phyloP scores from a whole-genome alignment of 2,329 filamentous ascomycete species.

The Paecilomyces formosus region DNA sequence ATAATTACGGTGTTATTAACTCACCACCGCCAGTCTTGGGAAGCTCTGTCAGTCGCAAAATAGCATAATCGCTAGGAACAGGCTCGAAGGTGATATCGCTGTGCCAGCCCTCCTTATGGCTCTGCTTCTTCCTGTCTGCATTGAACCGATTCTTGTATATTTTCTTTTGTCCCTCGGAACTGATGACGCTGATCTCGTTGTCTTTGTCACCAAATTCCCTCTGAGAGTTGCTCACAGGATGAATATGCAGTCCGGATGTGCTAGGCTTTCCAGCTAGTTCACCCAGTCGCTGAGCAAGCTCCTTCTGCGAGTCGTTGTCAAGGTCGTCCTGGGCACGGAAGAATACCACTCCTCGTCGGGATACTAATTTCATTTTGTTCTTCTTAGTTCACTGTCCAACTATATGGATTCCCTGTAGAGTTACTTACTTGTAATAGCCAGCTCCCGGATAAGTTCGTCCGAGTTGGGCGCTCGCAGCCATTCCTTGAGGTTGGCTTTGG shows the following conservation, averaged over 20 bases:
- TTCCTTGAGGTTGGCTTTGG: conserved; percentile 40
- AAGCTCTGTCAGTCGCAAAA: conserved; percentile 37
- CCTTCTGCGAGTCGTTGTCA: neutral
- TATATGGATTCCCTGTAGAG: neutral
- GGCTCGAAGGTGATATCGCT: conserved; percentile 45
- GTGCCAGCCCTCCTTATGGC: conserved; percentile 37
- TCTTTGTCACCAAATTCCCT: conserved; percentile 40
- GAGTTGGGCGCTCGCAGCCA: conserved; percentile 33
- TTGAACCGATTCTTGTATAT: conserved; percentile 21
- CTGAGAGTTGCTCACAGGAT: conserved; percentile 43
- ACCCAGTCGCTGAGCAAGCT: conserved; percentile 32
- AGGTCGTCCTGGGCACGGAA: neutral
- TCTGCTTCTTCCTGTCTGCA: conserved; percentile 14
- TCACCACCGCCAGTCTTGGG: conserved; percentile 36
- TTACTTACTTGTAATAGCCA: conserved; percentile 25
- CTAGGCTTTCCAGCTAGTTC: conserved; percentile 41
- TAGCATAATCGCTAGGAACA: conserved; percentile 41
- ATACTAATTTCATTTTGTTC: neutral
- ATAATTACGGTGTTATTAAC: neutral
- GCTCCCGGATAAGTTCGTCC: conserved; percentile 26
- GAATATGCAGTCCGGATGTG: conserved; percentile 39
- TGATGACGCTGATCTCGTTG: conserved; percentile 45
- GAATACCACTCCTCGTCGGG: neutral
- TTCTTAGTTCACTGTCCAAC: neutral
- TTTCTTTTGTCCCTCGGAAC: conserved; percentile 31